A percentile compares a stretch with the other conserved stretches of the same genome.
These are phyloP conservation scores for Madurella fahalii DNA, from an alignment of 2,329 filamentous ascomycete genomes.

Conservation along the genomic window DNA sequence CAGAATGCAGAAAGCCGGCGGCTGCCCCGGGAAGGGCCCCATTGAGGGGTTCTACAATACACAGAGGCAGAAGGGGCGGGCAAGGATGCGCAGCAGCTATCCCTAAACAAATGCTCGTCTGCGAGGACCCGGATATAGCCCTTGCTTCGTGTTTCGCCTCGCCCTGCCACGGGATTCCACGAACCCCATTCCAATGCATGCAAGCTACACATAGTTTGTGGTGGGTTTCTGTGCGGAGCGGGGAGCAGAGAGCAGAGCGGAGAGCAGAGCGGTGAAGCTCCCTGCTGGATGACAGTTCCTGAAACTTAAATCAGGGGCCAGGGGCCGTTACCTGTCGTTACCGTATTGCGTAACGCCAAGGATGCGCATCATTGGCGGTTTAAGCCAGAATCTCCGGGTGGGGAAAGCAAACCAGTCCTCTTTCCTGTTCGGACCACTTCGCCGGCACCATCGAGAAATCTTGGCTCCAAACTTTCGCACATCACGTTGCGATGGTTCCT, in stretches of 20 bases:
- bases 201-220: no score
- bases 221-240: no score
- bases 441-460: constrained; percentile 2
- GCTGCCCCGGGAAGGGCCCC: not conserved
- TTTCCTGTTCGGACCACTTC: constrained; percentile 7
- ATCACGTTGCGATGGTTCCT: constrained; percentile 12
- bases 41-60: no score
- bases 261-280: no score
- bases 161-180: no score
- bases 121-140: no score
- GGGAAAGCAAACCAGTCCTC: constrained; percentile 2
- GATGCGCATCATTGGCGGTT: not conserved
- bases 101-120: no score
- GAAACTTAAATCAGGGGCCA: constrained; percentile 15
- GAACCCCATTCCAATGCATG: no score
- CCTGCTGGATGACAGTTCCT: constrained; percentile 10
- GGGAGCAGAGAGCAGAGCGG: no score
- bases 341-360: not conserved
- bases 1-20: not conserved
- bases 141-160: no score
- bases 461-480: constrained; percentile 5
- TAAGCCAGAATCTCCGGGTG: not conserved
- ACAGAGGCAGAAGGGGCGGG: no score
- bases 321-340: constrained; percentile 4
- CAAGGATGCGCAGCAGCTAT: no score